Evolutionary conservation across 768 basidiomycete species (phyloP), one percentile per base, ranked within the genome.

Genomic region (Pleurotus platypus): DNA sequence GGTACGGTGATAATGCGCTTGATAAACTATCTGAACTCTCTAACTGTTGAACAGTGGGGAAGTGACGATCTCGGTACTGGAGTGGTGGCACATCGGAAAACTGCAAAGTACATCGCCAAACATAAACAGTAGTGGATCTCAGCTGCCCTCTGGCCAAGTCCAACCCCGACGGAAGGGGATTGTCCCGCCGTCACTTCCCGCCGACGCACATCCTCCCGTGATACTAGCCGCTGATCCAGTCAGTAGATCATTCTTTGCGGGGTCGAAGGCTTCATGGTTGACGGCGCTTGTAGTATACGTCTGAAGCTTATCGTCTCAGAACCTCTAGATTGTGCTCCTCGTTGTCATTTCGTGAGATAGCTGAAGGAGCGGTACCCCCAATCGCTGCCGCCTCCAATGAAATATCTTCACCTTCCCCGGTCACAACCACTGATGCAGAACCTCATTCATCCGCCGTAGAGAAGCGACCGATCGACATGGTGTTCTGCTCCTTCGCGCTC

Each of bases 401-500:
- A 55, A 58, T 30, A 6, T 55, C 58, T 11, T 58, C 54, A 59
- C 20, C 55, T n/a, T 15, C 22, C 20, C n/a, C 49, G 26, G 27
- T 39, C 15, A 15, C 48, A 15, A 42, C 7, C 3, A 56, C 58
- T 43, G 18, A 40, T 2, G 26, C 38, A 49, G 6, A 43, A 15
- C 38, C 55, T 16, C 27, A 58, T 24, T 49, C 53, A 22, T 57
- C 59, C 16, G 57, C 58, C 40, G 67, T 83, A 42, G 87, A 91
- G 61, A 9, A 11, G 9, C 30, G 30, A 11, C 8, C 30, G 30
- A 35, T 35, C 30, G 30, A 35, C 30, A 77, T 90, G 70, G 80
- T 85, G 12, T 66, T 90, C 18, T 87, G 87, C 63, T 89, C 88
- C 3, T 90, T 90, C 63, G 88, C 87, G 7, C 68, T 91, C 26